Evolutionary conservation across 2,329 filamentous ascomycete genomes (phyloP), one percentile per base, ranked within the genome.

Genomic region (Hypoxylon sp.): DNA sequence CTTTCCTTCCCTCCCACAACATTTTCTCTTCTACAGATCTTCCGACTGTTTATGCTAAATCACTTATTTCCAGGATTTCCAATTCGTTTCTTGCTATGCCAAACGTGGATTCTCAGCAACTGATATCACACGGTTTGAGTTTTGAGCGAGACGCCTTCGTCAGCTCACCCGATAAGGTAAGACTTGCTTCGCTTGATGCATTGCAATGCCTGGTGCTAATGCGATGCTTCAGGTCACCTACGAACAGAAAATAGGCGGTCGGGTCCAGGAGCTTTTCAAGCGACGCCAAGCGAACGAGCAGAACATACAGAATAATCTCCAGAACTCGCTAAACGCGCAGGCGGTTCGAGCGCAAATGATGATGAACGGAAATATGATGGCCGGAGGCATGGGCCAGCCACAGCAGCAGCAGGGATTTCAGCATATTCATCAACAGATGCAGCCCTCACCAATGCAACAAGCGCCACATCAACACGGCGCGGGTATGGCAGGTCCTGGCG

Each of bases 361-460:
- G 71, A 76, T 82, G 73, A 80, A 74, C 50, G 77, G 77, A 46
- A 78, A 75, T 48, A 76, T 82, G 72, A 78, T 83, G 71, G 73
- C 75, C 27, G 75, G 81, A 25, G 75, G 74, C 8, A 76, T 80
- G 68, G 74, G 73, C 0, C 79, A 79, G 60, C 73, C 71, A 5
- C 69, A 71, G 2, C 82, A 80, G 52, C 80, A 77, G 60, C 80
- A 77, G 60, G 76, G 74, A 1, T 84, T 86, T 50, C 81, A 81
- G 54, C 77, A 80, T 36, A 73, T 84, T 25, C 81, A 83, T 51
- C 81, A 82, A 45, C 79, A 76, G 46, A 82, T 83, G 79, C 82
- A 84, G 60, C 69, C 75, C 3, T 75, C 78, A 1, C 77, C 76
- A 26, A 75, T 83, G 16, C 73, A 77, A 7, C 80, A 76, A 40